These are phyloP conservation scores for Wickerhamomyces rabaulensis DNA, from an alignment of 805 yeast species.

Conservation along the genomic window DNA sequence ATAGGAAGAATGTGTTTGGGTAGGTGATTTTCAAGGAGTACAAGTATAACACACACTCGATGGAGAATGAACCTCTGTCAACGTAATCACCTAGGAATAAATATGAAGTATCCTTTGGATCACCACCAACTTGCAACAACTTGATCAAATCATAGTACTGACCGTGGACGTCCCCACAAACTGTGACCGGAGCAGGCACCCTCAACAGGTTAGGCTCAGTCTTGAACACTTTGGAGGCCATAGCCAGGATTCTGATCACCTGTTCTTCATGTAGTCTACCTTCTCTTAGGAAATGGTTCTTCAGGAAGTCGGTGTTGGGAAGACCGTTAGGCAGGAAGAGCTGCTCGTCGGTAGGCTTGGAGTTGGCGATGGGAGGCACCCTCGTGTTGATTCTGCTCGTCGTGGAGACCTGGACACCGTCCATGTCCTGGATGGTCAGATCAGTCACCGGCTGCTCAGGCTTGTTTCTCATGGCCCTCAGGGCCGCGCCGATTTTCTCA, in stretches of 20 bases:
- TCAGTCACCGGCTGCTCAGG: slow-evolving; percentile 26
- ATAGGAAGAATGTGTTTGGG: slow-evolving; percentile 69
- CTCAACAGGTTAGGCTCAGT: slow-evolving; percentile 74
- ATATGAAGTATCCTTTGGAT: slow-evolving; percentile 71
- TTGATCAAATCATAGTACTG: slow-evolving; percentile 88
- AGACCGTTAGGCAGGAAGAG: slow-evolving; percentile 57
- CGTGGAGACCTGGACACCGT: slow-evolving; percentile 45
- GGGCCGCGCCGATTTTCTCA: slow-evolving; percentile 59
- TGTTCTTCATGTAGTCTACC: slow-evolving; percentile 75
- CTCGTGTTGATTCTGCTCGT: slow-evolving; percentile 41
- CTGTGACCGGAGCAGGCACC: slow-evolving; percentile 90
- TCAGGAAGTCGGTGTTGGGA: slow-evolving; percentile 70
- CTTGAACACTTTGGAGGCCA: slow-evolving; percentile 58
- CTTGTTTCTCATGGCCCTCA: slow-evolving; percentile 51
- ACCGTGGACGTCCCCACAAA: slow-evolving; percentile 98
- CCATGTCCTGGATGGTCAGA: slow-evolving; percentile 37
- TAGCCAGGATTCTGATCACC: slow-evolving; percentile 56
- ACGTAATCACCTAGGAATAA: slow-evolving; percentile 92
- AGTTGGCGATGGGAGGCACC: slow-evolving; percentile 64
- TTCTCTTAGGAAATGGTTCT: slow-evolving; percentile 70
- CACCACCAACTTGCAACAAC: slow-evolving; percentile 90
- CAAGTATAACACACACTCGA: slow-evolving; percentile 72
- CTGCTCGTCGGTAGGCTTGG: slow-evolving; percentile 61
- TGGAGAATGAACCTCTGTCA: slow-evolving; percentile 87
- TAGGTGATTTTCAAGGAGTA: slow-evolving; percentile 75